These are phyloP conservation scores for Leccinum subgranulosum DNA, from an alignment of 768 basidiomycete species.

Conservation along the genomic window DNA sequence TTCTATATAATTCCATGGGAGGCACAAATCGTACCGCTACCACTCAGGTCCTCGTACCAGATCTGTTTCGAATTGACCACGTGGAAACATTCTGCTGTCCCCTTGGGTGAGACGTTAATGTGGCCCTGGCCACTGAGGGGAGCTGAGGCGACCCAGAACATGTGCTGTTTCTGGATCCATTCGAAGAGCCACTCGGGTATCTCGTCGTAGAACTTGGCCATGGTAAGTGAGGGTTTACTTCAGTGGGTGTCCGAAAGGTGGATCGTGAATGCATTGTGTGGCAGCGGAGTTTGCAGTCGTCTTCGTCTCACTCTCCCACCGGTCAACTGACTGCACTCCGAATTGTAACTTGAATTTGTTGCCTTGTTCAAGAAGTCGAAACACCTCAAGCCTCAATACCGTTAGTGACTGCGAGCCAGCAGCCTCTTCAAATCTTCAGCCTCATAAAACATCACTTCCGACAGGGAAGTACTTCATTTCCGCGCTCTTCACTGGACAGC, in stretches of 20 bases:
- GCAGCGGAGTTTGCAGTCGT: no score
- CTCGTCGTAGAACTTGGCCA: constrained; percentile 56
- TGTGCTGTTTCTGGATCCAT: constrained; percentile 61
- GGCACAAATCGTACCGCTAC: constrained; percentile 50
- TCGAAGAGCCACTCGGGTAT: constrained; percentile 53
- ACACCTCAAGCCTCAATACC: no score
- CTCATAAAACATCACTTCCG: not conserved
- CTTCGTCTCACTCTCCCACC: not conserved
- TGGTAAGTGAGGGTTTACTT: constrained; percentile 20
- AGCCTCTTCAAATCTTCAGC: not conserved
- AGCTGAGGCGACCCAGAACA: constrained; percentile 72
- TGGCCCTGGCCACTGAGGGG: constrained; percentile 56
- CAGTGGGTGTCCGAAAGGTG: not conserved
- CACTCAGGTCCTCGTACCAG: constrained; percentile 76
- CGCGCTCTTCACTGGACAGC: not conserved
- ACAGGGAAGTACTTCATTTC: not conserved
- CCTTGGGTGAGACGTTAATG: constrained; percentile 69
- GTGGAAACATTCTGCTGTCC: constrained; percentile 59
- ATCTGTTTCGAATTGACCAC: constrained; percentile 51
- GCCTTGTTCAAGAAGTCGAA: no score
- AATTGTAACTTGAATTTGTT: no score
- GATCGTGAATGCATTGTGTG: no score
- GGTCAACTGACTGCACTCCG: no score
- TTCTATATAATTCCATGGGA: not conserved
- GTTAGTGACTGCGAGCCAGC: not conserved